A percentile compares a stretch with the other conserved stretches of the same genome.
Conservation (phyloP, 2,329 filamentous ascomycete species). For the Cercospora nicotianae region DNA sequence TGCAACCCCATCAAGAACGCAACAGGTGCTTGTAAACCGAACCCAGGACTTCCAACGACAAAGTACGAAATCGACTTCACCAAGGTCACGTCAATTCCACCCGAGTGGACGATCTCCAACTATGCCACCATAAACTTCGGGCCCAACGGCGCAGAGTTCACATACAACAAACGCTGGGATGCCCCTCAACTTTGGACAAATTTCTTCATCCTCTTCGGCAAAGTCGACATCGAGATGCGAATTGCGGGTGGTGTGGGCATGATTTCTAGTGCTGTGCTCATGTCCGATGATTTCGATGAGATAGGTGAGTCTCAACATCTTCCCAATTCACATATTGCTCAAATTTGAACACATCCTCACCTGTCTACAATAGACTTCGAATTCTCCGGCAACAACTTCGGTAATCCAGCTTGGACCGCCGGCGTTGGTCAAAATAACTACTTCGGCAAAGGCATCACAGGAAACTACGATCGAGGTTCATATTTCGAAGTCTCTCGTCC, state of each 20-base stretch:
- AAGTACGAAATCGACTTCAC: slow-evolving; percentile 29
- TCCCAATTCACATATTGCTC: no score
- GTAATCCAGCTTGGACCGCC: background rate
- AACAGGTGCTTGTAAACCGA: slow-evolving; percentile 23
- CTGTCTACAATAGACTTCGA: no score
- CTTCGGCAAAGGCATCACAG: slow-evolving; percentile 57
- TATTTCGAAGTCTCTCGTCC: slow-evolving; percentile 32
- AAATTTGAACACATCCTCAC: no score
- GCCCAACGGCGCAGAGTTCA: slow-evolving; percentile 52
- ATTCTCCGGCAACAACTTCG: slow-evolving; percentile 39
- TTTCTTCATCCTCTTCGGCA: slow-evolving; percentile 44
- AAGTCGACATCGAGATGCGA: slow-evolving; percentile 17
- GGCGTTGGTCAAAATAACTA: slow-evolving; percentile 52
- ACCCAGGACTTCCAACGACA: slow-evolving; percentile 22
- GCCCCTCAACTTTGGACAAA: slow-evolving; percentile 35
- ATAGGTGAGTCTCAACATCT: slow-evolving; percentile 32
- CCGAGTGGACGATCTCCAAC: slow-evolving; percentile 30
- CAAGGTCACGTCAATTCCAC: slow-evolving; percentile 20
- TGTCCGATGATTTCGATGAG: slow-evolving; percentile 49
- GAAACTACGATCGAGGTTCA: slow-evolving; percentile 51
- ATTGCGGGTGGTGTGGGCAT: slow-evolving; percentile 17
- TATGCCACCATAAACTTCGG: slow-evolving; percentile 44
- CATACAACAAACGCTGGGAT: slow-evolving; percentile 49
- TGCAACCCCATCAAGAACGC: slow-evolving; percentile 26
- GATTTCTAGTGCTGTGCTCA: slow-evolving; percentile 20